Conservation (phyloP, 1,284 basidiomycete genomes). For the Trametes versicolor region DNA sequence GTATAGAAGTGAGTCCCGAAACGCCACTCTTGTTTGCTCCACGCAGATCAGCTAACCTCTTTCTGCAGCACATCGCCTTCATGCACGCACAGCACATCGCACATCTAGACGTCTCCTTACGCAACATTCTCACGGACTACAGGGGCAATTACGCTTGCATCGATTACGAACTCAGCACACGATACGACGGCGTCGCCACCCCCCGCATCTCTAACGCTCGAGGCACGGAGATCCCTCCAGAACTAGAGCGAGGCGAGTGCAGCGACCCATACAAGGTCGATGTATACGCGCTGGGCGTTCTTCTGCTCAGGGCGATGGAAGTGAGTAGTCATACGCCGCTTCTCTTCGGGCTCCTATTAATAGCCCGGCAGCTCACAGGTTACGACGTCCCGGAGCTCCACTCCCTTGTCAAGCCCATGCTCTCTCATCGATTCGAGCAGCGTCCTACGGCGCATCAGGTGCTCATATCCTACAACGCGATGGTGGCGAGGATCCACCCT, state of each 20-base stretch:
- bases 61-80: conserved; percentile 66
- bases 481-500: conserved; percentile 49
- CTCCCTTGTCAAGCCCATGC: conserved; percentile 64
- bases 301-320: conserved; percentile 71
- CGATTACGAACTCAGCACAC: conserved; percentile 74
- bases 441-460: conserved; percentile 61
- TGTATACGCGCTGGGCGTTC: conserved; percentile 72
- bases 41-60: conserved; percentile 13
- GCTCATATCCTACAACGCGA: conserved; percentile 59
- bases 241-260: conserved; percentile 61
- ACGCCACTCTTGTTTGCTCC: conserved; percentile 13
- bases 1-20: conserved; percentile 61
- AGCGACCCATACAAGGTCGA: conserved; percentile 76
- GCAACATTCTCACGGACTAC: conserved; percentile 73
- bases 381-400: conserved; percentile 65
- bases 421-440: conserved; percentile 56
- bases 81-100: conserved; percentile 73
- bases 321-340: conserved; percentile 47
- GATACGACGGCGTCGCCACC: conserved; percentile 51
- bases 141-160: conserved; percentile 73
- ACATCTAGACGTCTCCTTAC: conserved; percentile 76
- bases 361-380: conserved; percentile 56
- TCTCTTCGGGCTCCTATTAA: background rate
- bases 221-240: conserved; percentile 75
- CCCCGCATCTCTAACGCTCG: conserved; percentile 55